These are phyloP conservation scores for Globisporangium polare DNA, from an alignment of 352 stramenopile genomes.

Conservation along the genomic window DNA sequence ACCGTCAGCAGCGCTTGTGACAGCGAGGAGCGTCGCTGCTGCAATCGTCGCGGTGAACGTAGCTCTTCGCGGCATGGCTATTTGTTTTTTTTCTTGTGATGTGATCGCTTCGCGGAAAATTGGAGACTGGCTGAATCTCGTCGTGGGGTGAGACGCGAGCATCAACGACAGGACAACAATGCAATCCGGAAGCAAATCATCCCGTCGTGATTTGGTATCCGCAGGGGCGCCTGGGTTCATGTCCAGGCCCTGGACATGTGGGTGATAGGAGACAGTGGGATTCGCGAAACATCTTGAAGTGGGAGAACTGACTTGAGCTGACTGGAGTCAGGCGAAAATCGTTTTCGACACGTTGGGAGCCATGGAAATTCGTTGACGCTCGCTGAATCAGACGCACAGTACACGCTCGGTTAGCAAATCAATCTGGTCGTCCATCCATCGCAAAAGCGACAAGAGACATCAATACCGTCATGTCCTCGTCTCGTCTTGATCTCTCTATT, in stretches of 20 bases:
- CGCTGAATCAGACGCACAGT: background rate
- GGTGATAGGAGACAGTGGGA: background rate
- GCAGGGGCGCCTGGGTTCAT: background rate
- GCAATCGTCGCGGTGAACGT: background rate
- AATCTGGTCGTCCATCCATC: too few relatives aligned
- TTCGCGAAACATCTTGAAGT: background rate
- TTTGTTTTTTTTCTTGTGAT: background rate
- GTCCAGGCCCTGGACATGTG: background rate
- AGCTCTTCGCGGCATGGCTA: background rate
- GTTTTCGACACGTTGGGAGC: background rate
- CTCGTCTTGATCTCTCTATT: background rate
- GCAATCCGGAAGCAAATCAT: background rate
- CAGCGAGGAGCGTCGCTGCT: background rate
- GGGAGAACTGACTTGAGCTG: background rate
- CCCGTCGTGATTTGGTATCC: background rate
- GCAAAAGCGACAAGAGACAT: background rate
- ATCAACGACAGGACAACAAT: background rate
- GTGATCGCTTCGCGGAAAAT: background rate
- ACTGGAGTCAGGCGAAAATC: background rate
- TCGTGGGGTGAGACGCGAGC: background rate
- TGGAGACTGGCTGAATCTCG: background rate
- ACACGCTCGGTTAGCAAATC: background rate
- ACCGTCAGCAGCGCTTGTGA: background rate
- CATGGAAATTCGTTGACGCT: background rate
- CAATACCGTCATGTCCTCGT: background rate